A percentile compares a stretch with the other conserved stretches of the same genome.
Evolutionary conservation across 2,329 filamentous ascomycete genomes (phyloP).

Genomic region (Penicillium polonicum): DNA sequence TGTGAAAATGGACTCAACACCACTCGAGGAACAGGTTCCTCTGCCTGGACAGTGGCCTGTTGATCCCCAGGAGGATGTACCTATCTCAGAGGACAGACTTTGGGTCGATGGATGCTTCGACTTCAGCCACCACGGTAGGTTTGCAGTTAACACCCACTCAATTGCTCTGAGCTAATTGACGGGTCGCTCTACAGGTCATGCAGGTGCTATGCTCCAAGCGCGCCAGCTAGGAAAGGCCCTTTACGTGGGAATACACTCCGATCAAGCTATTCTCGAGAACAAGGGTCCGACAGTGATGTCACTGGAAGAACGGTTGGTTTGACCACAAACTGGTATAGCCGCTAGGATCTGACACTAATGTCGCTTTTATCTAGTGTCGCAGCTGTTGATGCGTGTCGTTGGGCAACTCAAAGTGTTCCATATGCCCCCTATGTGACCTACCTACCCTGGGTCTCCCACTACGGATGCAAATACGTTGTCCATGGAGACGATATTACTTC

Average conservation of each 20-base stretch:
- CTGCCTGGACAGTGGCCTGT: constrained; percentile 61
- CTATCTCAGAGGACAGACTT: constrained; percentile 68
- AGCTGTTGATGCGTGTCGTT: constrained; percentile 91
- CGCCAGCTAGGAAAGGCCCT: constrained; percentile 86
- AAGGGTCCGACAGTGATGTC: constrained; percentile 99
- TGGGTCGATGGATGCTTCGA: constrained; percentile 99
- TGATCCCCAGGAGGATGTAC: constrained; percentile 60
- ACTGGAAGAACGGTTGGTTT: constrained; percentile 70
- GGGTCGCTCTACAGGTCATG: constrained; percentile 66
- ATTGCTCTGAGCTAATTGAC: constrained; percentile 9
- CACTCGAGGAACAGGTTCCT: constrained; percentile 47
- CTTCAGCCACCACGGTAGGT: constrained; percentile 90
- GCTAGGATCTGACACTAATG: background rate
- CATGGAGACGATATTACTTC: constrained; percentile 98
- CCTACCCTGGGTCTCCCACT: constrained; percentile 90
- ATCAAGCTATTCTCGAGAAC: constrained; percentile 92
- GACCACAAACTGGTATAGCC: background rate
- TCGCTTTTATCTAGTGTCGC: constrained; percentile 59
- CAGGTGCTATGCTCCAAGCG: constrained; percentile 93
- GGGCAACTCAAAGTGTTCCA: constrained; percentile 81
- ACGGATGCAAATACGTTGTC: constrained; percentile 92
- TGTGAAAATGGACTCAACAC: constrained; percentile 15
- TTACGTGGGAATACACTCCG: constrained; percentile 89
- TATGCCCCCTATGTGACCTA: constrained; percentile 92
- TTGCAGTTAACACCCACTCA: constrained; percentile 1